These are phyloP conservation scores for Lumnitzera racemosa DNA, from an alignment of 345 rosid genomes.

Conservation along the genomic window DNA sequence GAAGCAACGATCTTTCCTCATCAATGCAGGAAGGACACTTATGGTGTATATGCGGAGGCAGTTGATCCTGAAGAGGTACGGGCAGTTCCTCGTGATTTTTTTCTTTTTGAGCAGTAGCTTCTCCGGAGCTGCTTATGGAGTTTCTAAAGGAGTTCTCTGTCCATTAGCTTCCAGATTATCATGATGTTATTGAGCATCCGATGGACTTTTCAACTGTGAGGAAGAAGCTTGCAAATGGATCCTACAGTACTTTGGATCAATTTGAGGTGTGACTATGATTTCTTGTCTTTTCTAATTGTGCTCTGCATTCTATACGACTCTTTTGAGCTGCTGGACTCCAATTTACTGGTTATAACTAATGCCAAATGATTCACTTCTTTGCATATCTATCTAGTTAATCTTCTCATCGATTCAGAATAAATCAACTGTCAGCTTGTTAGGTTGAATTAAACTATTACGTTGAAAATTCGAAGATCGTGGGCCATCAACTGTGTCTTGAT, in stretches of 20 bases:
- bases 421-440: too few relatives aligned
- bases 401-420: background rate
- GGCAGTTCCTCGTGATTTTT: constrained; percentile 3
- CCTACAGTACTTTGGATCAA: constrained; percentile 54
- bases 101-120: background rate
- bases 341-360: too few relatives aligned
- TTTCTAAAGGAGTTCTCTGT: constrained; percentile 5
- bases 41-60: constrained; percentile 91
- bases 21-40: constrained; percentile 74
- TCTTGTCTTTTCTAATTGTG: constrained; percentile 7
- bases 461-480: too few relatives aligned
- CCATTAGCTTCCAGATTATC: constrained; percentile 80
- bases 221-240: constrained; percentile 68
- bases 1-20: constrained; percentile 2
- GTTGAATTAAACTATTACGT: too few relatives aligned
- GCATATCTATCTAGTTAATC: background rate
- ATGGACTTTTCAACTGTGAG: constrained; percentile 84
- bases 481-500: too few relatives aligned
- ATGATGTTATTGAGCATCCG: constrained; percentile 66
- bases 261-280: constrained; percentile 47
- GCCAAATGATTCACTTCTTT: too few relatives aligned
- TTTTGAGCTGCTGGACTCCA: background rate
- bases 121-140: background rate
- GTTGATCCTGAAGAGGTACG: constrained; percentile 93
- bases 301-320: background rate